A percentile compares a stretch with the other conserved stretches of the same genome.
These are phyloP conservation scores for Inonotus obliquus DNA, from an alignment of 1,284 basidiomycete genomes.

Conservation along the genomic window DNA sequence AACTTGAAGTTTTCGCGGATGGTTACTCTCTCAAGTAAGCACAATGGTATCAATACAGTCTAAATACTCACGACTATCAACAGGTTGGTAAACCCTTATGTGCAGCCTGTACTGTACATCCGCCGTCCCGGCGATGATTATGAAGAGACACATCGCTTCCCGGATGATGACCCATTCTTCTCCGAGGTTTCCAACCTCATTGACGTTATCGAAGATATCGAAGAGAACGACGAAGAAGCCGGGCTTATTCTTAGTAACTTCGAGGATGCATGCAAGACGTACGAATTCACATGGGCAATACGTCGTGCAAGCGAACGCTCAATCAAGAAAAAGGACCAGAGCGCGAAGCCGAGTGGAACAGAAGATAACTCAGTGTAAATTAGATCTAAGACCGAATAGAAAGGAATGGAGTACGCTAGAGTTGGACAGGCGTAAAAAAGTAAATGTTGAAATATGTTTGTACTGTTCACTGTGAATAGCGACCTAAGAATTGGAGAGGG, in stretches of 20 bases:
- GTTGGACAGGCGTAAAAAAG: background rate
- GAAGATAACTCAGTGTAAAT: background rate
- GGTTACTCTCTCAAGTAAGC: slow-evolving; percentile 75
- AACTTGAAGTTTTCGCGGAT: slow-evolving; percentile 88
- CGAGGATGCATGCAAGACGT: slow-evolving; percentile 84
- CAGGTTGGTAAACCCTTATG: slow-evolving; percentile 85
- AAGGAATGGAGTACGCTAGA: background rate
- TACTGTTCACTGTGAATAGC: background rate
- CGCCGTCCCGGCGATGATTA: slow-evolving; percentile 83
- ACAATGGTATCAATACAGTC: slow-evolving; percentile 11
- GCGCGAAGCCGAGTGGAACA: slow-evolving; percentile 1
- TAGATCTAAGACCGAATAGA: background rate
- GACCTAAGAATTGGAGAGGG: background rate
- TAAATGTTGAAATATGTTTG: background rate
- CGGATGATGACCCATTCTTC: slow-evolving; percentile 90
- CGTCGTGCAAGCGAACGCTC: slow-evolving; percentile 65
- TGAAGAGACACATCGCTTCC: slow-evolving; percentile 73
- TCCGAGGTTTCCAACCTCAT: slow-evolving; percentile 84
- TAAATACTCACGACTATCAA: background rate
- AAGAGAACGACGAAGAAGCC: slow-evolving; percentile 58
- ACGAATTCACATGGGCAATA: slow-evolving; percentile 87
- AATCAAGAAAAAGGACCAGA: slow-evolving; percentile 24
- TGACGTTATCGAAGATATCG: slow-evolving; percentile 77
- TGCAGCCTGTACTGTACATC: slow-evolving; percentile 78
- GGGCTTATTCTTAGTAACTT: slow-evolving; percentile 69